These are phyloP conservation scores for Penicillium ochrochloron DNA, from an alignment of 495 filamentous ascomycete species.

Conservation along the genomic window DNA sequence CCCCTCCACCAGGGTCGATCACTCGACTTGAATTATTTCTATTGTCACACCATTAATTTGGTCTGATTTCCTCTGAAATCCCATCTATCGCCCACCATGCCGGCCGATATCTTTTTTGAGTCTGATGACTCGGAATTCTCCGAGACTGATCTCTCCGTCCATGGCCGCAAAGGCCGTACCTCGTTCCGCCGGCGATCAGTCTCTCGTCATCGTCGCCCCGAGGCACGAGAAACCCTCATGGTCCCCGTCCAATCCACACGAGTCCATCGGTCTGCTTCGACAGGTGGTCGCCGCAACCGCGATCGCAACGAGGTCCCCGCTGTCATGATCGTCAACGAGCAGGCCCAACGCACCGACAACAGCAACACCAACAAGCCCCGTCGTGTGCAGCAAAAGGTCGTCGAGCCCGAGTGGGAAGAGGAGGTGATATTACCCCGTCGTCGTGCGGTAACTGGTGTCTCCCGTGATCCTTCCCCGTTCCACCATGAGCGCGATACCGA, in stretches of 20 bases:
- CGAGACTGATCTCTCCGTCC: conserved; percentile 47
- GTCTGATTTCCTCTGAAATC: conserved; percentile 6
- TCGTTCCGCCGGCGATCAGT: conserved; percentile 39
- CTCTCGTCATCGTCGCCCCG: conserved; percentile 43
- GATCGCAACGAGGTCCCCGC: conserved; percentile 26
- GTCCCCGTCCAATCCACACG: conserved; percentile 31
- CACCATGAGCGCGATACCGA: conserved; percentile 47
- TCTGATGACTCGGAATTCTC: conserved; percentile 45
- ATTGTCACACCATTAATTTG: background rate
- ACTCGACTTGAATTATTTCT: background rate
- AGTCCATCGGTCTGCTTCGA: conserved; percentile 47
- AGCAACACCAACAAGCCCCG: conserved; percentile 26
- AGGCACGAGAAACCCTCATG: conserved; percentile 24
- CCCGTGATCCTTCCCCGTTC: conserved; percentile 28
- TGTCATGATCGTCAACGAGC: conserved; percentile 36
- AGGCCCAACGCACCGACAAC: conserved; percentile 23
- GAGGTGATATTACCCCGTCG: conserved; percentile 33
- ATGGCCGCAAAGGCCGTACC: conserved; percentile 28
- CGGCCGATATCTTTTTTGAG: conserved; percentile 27
- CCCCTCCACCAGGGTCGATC: conserved; percentile 10
- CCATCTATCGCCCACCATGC: conserved; percentile 26
- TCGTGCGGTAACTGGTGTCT: conserved; percentile 26
- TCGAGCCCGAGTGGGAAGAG: conserved; percentile 39
- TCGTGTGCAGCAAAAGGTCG: conserved; percentile 27
- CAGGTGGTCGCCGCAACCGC: conserved; percentile 41